Percentiles rank a stretch among this genome's conserved stretches.
Evolutionary conservation across 331 rosid genomes (phyloP).

Genomic region (Stylosanthes scabra): DNA sequence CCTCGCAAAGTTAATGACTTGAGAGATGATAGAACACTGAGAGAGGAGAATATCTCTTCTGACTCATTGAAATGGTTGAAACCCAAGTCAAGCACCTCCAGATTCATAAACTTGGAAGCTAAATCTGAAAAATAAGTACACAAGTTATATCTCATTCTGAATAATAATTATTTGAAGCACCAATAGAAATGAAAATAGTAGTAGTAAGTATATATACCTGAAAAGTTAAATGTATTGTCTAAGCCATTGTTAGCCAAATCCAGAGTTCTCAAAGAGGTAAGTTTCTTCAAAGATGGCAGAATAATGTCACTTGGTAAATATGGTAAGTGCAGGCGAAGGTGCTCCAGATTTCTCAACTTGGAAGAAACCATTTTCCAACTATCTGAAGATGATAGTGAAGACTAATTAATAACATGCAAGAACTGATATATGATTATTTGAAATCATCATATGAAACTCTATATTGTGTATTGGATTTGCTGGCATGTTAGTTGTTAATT

Average conservation of each 20-base stretch:
- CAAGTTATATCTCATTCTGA: too few relatives aligned
- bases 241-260: neutral
- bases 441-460: too few relatives aligned
- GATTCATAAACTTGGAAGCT: slow-evolving; percentile 15
- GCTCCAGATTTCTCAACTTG: slow-evolving; percentile 5
- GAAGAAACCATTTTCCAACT: neutral
- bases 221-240: slow-evolving; percentile 1
- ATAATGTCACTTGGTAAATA: slow-evolving; percentile 9
- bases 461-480: too few relatives aligned
- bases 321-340: neutral
- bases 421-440: too few relatives aligned
- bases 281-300: slow-evolving; percentile 8
- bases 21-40: slow-evolving; percentile 16
- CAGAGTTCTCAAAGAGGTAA: slow-evolving; percentile 16
- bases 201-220: neutral
- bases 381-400: neutral
- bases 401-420: too few relatives aligned
- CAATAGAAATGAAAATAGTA: neutral
- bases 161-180: neutral
- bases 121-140: slow-evolving; percentile 1
- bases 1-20: neutral
- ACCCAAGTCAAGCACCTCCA: slow-evolving; percentile 26
- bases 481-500: too few relatives aligned
- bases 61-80: neutral
- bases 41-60: slow-evolving; percentile 16